These are phyloP conservation scores for Phalaenopsis aphrodite DNA, from an alignment of 106 monocot species.

Conservation along the genomic window DNA sequence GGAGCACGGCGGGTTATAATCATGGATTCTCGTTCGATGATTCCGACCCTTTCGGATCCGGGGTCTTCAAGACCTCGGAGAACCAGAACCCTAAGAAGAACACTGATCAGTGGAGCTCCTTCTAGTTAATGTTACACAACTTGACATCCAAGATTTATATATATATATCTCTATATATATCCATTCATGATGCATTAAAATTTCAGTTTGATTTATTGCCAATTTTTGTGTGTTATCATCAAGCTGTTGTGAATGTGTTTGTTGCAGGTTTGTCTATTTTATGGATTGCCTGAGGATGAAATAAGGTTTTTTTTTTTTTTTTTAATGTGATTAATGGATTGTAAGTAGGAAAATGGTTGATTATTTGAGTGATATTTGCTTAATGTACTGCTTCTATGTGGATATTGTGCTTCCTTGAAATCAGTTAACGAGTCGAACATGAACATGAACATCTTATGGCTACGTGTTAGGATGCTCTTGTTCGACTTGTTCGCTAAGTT, in stretches of 20 bases:
- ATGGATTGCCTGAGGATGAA: not conserved
- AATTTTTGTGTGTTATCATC: not conserved
- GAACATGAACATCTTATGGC: too few species aligned
- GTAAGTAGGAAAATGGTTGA: not conserved
- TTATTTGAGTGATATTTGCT: not conserved
- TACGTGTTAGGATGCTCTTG: too few species aligned
- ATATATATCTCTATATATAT: not conserved
- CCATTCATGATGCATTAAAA: not conserved
- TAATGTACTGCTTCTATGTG: not conserved
- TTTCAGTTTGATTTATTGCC: not conserved
- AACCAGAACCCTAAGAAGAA: conserved; percentile 24
- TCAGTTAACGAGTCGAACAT: too few species aligned
- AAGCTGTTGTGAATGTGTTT: not conserved
- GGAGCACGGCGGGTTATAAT: conserved; percentile 19
- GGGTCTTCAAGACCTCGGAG: conserved; percentile 60
- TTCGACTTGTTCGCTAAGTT: too few species aligned
- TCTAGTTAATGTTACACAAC: conserved; percentile 9
- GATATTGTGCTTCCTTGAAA: not conserved
- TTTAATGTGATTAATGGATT: not conserved
- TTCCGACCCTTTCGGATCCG: conserved; percentile 75
- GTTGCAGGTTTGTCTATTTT: not conserved
- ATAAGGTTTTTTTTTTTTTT: not conserved
- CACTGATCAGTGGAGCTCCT: conserved; percentile 48
- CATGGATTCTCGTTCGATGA: conserved; percentile 68
- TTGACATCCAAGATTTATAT: too few species aligned